Conservation (phyloP, 176 grass and related monocot genomes). For the Aegilops speltoides region DNA sequence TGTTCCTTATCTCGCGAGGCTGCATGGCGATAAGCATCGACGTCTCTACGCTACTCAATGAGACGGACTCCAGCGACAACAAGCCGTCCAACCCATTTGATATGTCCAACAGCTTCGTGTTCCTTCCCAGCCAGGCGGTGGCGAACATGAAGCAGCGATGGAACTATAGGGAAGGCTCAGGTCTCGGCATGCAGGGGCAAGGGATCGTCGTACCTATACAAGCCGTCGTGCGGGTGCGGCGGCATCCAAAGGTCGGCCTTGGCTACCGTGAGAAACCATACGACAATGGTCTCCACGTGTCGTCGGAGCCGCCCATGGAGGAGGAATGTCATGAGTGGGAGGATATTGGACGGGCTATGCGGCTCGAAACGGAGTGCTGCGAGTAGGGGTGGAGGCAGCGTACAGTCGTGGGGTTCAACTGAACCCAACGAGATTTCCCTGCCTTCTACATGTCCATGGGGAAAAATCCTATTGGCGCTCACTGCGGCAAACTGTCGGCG, state of each 20-base stretch:
- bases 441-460: no score
- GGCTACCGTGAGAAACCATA: neutral
- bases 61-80: no score
- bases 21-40: no score
- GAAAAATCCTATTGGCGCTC: no score
- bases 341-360: neutral
- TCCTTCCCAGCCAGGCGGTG: neutral
- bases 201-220: neutral
- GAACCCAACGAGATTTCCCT: no score
- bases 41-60: no score
- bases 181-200: neutral
- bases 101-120: neutral
- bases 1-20: no score
- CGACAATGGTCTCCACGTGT: neutral
- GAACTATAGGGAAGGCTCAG: neutral
- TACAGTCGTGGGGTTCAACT: no score
- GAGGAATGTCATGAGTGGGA: neutral
- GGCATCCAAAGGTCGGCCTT: neutral
- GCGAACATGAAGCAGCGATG: neutral
- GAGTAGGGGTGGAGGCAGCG: no score
- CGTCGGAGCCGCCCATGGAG: neutral
- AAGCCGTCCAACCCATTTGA: neutral
- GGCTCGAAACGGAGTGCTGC: neutral
- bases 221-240: neutral
- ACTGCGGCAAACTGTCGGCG: no score